Evolutionary conservation across 176 grass and related monocot species (phyloP).

Genomic region (Carex parvula): DNA sequence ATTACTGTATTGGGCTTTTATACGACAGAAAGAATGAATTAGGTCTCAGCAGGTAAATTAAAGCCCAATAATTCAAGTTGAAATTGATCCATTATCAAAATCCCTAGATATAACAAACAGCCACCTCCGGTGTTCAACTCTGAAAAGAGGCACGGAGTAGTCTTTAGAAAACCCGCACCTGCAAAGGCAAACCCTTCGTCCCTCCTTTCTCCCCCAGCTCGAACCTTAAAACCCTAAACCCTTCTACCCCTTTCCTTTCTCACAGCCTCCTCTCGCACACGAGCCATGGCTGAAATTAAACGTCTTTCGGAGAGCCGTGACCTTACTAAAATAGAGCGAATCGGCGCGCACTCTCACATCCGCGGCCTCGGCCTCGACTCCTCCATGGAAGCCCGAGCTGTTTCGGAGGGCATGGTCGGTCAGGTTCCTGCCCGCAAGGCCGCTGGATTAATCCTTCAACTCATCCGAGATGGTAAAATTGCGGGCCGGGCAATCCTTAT

Average conservation of each 20-base stretch:
- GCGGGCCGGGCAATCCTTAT: slow-evolving; percentile 79
- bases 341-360: slow-evolving; percentile 97
- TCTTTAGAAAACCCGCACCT: background rate
- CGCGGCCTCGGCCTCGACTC: slow-evolving; percentile 83
- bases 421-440: slow-evolving; percentile 77
- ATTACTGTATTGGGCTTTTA: too few species aligned
- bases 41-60: too few species aligned
- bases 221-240: slow-evolving; percentile 33
- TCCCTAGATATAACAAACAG: too few species aligned
- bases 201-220: background rate
- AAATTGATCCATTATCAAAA: too few species aligned
- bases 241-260: background rate
- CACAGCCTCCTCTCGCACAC: slow-evolving; percentile 24
- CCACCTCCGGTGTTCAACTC: too few species aligned
- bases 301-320: slow-evolving; percentile 79
- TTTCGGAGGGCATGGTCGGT: slow-evolving; percentile 98
- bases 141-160: too few species aligned
- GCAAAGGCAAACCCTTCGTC: slow-evolving; percentile 21
- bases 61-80: too few species aligned
- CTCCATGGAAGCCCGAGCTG: slow-evolving; percentile 68
- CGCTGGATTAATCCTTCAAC: slow-evolving; percentile 74
- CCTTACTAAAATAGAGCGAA: slow-evolving; percentile 88
- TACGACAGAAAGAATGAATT: too few species aligned
- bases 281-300: slow-evolving; percentile 82
- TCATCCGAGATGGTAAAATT: slow-evolving; percentile 81